phyloP scores from a whole-genome alignment of 192 early-diverging fungal genomes.

The Coemansia sp. region DNA sequence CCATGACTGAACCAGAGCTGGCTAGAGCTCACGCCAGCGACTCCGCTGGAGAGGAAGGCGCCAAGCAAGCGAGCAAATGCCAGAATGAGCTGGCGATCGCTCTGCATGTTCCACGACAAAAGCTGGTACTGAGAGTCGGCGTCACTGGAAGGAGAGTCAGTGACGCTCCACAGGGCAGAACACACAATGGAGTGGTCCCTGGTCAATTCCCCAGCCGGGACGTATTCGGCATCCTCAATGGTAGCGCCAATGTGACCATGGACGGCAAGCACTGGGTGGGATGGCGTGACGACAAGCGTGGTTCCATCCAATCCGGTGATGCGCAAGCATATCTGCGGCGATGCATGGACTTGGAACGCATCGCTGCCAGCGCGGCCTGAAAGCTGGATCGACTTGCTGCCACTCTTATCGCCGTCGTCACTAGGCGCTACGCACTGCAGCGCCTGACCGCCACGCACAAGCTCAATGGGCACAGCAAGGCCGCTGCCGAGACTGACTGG shows the following conservation, averaged over 20 bases:
- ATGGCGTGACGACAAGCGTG: conserved; percentile 39
- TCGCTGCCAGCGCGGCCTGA: conserved; percentile 28
- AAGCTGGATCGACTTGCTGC: conserved; percentile 10
- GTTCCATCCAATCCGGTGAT: conserved; percentile 45
- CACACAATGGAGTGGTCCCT: conserved; percentile 42
- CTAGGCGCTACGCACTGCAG: conserved; percentile 34
- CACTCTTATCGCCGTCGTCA: not conserved
- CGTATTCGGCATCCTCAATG: conserved; percentile 34
- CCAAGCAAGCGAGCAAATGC: conserved; percentile 52
- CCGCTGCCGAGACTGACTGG: conserved; percentile 48
- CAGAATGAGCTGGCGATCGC: conserved; percentile 32
- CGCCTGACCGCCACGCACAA: conserved; percentile 20
- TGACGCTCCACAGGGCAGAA: conserved; percentile 37
- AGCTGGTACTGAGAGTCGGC: conserved; percentile 9
- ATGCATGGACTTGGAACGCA: conserved; percentile 48
- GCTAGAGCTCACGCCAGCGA: not conserved
- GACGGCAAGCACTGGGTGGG: conserved; percentile 53
- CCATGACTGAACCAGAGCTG: conserved; percentile 10
- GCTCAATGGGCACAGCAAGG: conserved; percentile 50
- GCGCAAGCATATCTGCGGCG: conserved; percentile 40
- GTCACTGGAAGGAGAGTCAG: conserved; percentile 23
- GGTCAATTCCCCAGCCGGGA: conserved; percentile 40
- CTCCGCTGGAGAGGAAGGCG: conserved; percentile 19
- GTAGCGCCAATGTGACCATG: conserved; percentile 9
- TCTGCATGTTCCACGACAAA: conserved; percentile 17